Conservation (phyloP, 2,329 filamentous ascomycete genomes). For the Arachnopeziza araneosa region DNA sequence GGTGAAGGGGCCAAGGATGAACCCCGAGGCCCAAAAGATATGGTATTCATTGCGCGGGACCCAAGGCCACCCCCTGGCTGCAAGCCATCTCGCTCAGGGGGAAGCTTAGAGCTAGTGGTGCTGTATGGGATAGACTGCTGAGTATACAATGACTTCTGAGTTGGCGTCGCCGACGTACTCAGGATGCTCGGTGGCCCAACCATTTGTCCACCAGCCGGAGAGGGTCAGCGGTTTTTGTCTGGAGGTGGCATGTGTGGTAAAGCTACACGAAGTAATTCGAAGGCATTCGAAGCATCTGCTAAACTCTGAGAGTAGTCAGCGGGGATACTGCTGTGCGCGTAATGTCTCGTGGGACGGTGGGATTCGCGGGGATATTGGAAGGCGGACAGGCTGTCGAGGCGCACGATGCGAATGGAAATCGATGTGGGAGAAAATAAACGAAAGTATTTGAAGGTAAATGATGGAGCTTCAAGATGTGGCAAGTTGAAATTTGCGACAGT, state of each 20-base stretch:
- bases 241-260: constrained; percentile 27
- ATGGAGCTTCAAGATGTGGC: not conserved
- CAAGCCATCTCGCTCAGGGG: constrained; percentile 53
- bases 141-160: constrained; percentile 45
- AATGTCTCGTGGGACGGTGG: not conserved
- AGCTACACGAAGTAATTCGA: constrained; percentile 16
- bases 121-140: constrained; percentile 38
- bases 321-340: not conserved
- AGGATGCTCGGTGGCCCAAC: constrained; percentile 41
- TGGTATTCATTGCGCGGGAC: constrained; percentile 44
- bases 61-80: constrained; percentile 43
- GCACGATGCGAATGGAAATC: not conserved
- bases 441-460: not conserved
- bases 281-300: constrained; percentile 13
- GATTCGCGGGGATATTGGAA: not conserved
- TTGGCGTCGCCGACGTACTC: constrained; percentile 48
- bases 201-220: constrained; percentile 31
- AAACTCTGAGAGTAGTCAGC: not conserved
- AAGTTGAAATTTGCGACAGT: not conserved
- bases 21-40: constrained; percentile 61
- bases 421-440: not conserved
- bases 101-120: constrained; percentile 38
- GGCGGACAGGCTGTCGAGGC: not conserved
- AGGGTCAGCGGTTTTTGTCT: constrained; percentile 22
- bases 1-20: constrained; percentile 66